These are phyloP conservation scores for Cercospora nicotianae DNA, from an alignment of 2,329 filamentous ascomycete species.

Conservation along the genomic window DNA sequence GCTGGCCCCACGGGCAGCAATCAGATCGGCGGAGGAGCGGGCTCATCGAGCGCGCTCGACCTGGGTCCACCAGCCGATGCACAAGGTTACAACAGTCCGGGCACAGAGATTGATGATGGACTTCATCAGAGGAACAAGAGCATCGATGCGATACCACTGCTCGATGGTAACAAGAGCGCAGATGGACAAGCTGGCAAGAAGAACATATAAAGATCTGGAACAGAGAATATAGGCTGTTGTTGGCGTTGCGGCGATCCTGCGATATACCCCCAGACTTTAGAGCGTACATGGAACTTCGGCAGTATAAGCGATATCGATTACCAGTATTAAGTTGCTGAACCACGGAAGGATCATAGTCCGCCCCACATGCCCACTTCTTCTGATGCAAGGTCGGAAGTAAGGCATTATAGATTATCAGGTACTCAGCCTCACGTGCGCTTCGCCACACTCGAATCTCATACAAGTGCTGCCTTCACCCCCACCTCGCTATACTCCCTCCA, in stretches of 20 bases:
- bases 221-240: background rate
- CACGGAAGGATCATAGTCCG: background rate
- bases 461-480: background rate
- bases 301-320: background rate
- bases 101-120: slow-evolving; percentile 10
- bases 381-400: background rate
- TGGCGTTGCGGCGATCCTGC: slow-evolving; percentile 1
- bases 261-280: background rate
- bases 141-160: slow-evolving; percentile 7
- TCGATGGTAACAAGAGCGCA: background rate
- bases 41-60: slow-evolving; percentile 33
- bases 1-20: slow-evolving; percentile 25
- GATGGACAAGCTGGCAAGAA: slow-evolving; percentile 2
- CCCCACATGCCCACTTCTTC: background rate
- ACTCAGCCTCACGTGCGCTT: background rate
- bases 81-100: slow-evolving; percentile 9
- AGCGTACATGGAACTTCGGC: background rate
- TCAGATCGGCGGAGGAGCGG: slow-evolving; percentile 14
- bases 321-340: background rate
- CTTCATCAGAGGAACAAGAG: slow-evolving; percentile 8
- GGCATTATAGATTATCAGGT: background rate
- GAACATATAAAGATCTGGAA: slow-evolving; percentile 1
- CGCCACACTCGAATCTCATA: background rate
- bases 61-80: slow-evolving; percentile 33
- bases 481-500: background rate